Evolutionary conservation across 1,284 basidiomycete genomes (phyloP).

Genomic region (Rhizoctonia solani): DNA sequence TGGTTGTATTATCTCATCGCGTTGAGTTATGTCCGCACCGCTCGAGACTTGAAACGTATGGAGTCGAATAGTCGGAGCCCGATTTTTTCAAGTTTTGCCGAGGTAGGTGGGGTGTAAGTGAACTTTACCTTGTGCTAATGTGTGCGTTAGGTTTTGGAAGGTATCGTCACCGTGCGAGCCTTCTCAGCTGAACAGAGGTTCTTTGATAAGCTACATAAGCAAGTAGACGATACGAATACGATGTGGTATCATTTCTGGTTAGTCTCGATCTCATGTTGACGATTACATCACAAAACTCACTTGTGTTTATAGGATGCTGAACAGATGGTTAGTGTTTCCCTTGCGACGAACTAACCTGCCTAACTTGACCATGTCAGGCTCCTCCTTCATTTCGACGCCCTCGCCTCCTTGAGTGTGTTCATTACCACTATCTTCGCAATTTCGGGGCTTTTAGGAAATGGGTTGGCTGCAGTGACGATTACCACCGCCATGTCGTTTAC

Average conservation of each 20-base stretch:
- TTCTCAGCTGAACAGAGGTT: constrained; percentile 85
- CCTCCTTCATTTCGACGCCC: constrained; percentile 71
- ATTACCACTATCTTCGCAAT: constrained; percentile 77
- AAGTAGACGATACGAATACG: constrained; percentile 64
- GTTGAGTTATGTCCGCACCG: constrained; percentile 75
- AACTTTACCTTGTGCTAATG: background rate
- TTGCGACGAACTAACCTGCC: constrained; percentile 35
- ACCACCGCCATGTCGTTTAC: constrained; percentile 73
- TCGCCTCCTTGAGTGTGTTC: constrained; percentile 67
- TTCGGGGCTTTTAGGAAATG: constrained; percentile 66
- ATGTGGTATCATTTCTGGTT: constrained; percentile 38
- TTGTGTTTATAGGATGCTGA: constrained; percentile 42
- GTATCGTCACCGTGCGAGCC: constrained; percentile 85
- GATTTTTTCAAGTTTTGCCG: constrained; percentile 77
- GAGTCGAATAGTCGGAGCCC: constrained; percentile 74
- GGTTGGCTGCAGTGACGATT: constrained; percentile 84
- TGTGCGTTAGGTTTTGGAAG: constrained; percentile 52
- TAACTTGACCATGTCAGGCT: constrained; percentile 54
- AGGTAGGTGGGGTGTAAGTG: constrained; percentile 54
- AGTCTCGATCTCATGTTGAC: background rate
- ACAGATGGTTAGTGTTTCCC: constrained; percentile 41
- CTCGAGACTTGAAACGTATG: constrained; percentile 77
- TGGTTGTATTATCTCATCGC: constrained; percentile 61
- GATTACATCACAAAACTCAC: background rate
- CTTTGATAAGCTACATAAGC: constrained; percentile 67